Conservation (phyloP, 2,329 filamentous ascomycete genomes). For the Periconia digitata region DNA sequence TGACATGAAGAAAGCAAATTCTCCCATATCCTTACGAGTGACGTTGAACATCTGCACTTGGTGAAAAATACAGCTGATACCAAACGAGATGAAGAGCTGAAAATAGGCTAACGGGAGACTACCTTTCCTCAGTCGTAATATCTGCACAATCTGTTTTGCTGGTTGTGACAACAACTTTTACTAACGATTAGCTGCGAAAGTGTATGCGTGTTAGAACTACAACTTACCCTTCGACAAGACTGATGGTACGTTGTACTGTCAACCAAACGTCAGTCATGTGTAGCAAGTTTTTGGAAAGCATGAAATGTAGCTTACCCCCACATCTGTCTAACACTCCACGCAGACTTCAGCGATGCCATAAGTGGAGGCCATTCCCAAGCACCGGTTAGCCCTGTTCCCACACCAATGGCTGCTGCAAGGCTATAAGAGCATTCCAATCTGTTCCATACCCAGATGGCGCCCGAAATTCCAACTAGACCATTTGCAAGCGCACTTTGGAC, state of each 20-base stretch:
- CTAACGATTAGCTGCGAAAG: conserved; percentile 6
- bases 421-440: conserved; percentile 4
- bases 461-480: conserved; percentile 4
- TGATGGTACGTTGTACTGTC: not conserved
- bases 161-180: not conserved
- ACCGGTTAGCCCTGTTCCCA: conserved; percentile 4
- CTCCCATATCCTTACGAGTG: conserved; percentile 8
- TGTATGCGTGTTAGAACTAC: conserved; percentile 1
- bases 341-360: conserved; percentile 1
- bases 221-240: not conserved
- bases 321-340: conserved; percentile 7
- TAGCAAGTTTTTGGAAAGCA: too few species aligned
- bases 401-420: not conserved
- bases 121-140: not conserved
- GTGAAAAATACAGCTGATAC: conserved; percentile 6
- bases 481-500: too few species aligned
- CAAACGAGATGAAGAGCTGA: conserved; percentile 3
- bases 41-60: conserved; percentile 7
- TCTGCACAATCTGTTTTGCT: too few species aligned
- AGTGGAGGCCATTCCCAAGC: conserved; percentile 9
- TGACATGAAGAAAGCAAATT: conserved; percentile 5
- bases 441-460: conserved; percentile 4
- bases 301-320: conserved; percentile 1
- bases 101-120: conserved; percentile 1
- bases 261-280: too few species aligned